Conservation (phyloP, 2,329 filamentous ascomycete genomes). For the Pseudocercospora fijiensis region DNA sequence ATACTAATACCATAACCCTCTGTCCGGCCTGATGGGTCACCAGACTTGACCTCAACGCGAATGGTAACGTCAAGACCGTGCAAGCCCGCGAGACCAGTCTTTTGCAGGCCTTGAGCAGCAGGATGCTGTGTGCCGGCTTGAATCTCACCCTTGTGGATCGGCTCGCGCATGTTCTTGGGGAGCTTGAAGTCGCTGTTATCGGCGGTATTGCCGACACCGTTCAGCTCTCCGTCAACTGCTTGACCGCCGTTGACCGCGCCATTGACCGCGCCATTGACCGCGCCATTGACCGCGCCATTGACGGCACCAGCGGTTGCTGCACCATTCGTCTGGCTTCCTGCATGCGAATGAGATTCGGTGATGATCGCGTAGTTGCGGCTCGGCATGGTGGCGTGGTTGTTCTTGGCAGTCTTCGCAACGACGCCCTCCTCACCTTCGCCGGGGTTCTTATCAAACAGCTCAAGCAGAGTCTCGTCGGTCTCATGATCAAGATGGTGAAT, state of each 20-base stretch:
- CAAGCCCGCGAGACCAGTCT: constrained; percentile 46
- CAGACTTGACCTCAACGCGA: constrained; percentile 50
- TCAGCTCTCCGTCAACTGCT: constrained; percentile 23
- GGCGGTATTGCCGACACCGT: constrained; percentile 20
- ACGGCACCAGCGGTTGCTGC: constrained; percentile 16
- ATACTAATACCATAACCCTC: constrained; percentile 53
- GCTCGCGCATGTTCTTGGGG: constrained; percentile 62
- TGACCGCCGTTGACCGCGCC: constrained; percentile 35
- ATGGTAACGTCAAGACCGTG: constrained; percentile 50
- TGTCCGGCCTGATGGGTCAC: constrained; percentile 46
- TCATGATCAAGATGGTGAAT: constrained; percentile 63
- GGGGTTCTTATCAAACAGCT: constrained; percentile 62
- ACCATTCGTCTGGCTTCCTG: constrained; percentile 31
- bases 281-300: constrained; percentile 35
- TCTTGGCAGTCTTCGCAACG: constrained; percentile 62
- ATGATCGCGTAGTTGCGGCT: constrained; percentile 65
- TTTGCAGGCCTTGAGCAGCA: constrained; percentile 56
- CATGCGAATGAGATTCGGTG: constrained; percentile 49
- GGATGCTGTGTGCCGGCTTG: constrained; percentile 74
- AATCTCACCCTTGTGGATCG: constrained; percentile 74
- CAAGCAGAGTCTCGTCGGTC: constrained; percentile 64
- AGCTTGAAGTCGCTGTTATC: constrained; percentile 43
- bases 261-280: constrained; percentile 26
- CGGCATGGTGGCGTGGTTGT: constrained; percentile 83
- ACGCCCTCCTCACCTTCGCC: constrained; percentile 44